Conservation (phyloP, 1,284 basidiomycete genomes). For the Pseudozyma pruni region DNA sequence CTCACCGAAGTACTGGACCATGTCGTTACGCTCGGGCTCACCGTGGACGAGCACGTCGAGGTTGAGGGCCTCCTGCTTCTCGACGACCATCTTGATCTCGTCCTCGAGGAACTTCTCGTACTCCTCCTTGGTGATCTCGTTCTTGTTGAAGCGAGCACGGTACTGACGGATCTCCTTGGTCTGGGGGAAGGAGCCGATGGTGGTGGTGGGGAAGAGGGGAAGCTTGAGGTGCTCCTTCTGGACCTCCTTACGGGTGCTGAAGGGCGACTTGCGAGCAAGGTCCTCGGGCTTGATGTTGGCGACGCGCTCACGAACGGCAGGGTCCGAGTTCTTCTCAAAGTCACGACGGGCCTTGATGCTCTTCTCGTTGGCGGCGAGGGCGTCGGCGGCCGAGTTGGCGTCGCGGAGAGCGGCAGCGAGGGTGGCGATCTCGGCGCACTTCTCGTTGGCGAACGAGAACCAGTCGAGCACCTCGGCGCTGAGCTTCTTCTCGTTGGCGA, state of each 20-base stretch:
- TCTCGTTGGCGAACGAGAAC: slow-evolving; percentile 99
- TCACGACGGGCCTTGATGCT: slow-evolving; percentile 95
- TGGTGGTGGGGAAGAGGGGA: slow-evolving; percentile 98
- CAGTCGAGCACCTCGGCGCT: slow-evolving; percentile 91
- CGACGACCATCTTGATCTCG: slow-evolving; percentile 93
- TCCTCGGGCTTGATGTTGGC: slow-evolving; percentile 87
- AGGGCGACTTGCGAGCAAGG: slow-evolving; percentile 90
- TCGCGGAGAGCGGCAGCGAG: slow-evolving; percentile 74
- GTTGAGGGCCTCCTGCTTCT: slow-evolving; percentile 95
- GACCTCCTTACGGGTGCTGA: slow-evolving; percentile 85
- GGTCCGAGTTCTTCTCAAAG: slow-evolving; percentile 95
- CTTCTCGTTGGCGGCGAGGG: slow-evolving; percentile 75
- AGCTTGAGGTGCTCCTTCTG: slow-evolving; percentile 90
- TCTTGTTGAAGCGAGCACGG: slow-evolving; percentile 77
- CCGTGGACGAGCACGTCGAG: slow-evolving; percentile 99
- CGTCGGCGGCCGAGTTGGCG: slow-evolving; percentile 50
- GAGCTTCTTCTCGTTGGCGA: slow-evolving; percentile 92
- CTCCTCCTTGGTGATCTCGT: slow-evolving; percentile 84
- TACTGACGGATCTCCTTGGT: slow-evolving; percentile 87
- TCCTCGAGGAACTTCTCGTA: slow-evolving; percentile 99
- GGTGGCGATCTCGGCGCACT: slow-evolving; percentile 88
- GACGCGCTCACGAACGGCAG: slow-evolving; percentile 93
- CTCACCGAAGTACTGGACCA: slow-evolving; percentile 99
- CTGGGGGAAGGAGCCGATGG: slow-evolving; percentile 95
- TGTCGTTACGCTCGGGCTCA: slow-evolving; percentile 98